Base-by-base conservation (phyloP, 352 stramenopile species). In the Globisporangium sylvaticum region DNA sequence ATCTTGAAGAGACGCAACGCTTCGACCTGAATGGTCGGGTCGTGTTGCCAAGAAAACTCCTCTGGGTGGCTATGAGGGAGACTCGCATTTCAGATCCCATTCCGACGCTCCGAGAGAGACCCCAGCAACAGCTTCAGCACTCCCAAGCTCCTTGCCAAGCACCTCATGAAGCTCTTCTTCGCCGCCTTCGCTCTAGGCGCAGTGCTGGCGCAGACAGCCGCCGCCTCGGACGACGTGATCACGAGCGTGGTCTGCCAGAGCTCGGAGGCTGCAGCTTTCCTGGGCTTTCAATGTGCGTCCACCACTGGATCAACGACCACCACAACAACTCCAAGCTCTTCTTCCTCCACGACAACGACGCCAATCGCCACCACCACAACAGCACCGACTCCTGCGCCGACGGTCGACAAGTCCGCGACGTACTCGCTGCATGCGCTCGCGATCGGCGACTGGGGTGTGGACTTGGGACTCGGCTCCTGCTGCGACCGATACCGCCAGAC, bases 401-500 rank as follows among this genome's bases (percentile, higher is more conserved):
- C 68, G 12, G 64, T 89, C 9, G 81, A 79, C 25, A 64, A 67
- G 9, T 69, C 44, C 0, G 79, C 70, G 10, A 88, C 74, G 9
- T 90, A 88, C 56, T 55, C 76, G 48, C 66, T 90, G 39, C 79
- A 90, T 48, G 79, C 78, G n/a, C 72, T 92, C 48, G 81, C 83
- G 14, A 90, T 92, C 54, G 83, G 83, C 15, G 83, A 90, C 71
- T 90, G 83, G 81, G 83, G 81, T 1, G 73, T 87, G 7, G 83
- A 88, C 48, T 65, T 88, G 20, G 75, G 73, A 46, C 78, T 89
- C 10, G 84, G 77, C 3, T 91, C 84, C 46, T 92, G 84, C 70
- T 92, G 84, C 65, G 88, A 88, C 31, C 75, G 84, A 6, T 90
- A 92, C 56, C 81, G 79, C 25, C 77, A 88, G 58, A 90, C 81